phyloP scores from a whole-genome alignment of 2,329 filamentous ascomycete genomes.

The Verticillium dahliae region DNA sequence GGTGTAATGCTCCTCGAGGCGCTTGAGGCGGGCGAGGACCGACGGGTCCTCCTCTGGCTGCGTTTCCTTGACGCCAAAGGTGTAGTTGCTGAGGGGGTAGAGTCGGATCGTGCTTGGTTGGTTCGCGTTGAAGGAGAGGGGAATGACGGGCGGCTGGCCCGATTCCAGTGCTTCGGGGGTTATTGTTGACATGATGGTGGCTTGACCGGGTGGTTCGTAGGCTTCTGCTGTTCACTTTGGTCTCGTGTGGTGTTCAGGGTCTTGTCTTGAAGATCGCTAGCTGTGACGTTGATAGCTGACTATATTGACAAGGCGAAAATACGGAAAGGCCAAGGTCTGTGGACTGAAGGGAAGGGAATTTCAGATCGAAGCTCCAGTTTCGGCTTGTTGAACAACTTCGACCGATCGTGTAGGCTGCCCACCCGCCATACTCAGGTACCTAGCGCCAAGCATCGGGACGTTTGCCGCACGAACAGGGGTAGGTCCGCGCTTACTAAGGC shows the following conservation, averaged over 20 bases:
- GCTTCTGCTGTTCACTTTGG: background rate
- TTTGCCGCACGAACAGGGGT: background rate
- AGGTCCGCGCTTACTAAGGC: background rate
- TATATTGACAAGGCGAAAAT: background rate
- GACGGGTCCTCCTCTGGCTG: slow-evolving; percentile 97
- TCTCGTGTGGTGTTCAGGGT: background rate
- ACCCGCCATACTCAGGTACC: background rate
- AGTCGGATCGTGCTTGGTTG: slow-evolving; percentile 87
- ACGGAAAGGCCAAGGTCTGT: background rate
- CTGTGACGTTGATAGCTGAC: background rate
- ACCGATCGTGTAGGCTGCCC: background rate
- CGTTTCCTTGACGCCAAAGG: slow-evolving; percentile 96
- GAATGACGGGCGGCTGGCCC: slow-evolving; percentile 69
- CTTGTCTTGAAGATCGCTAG: background rate
- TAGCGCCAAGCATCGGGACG: background rate
- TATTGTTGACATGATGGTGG: slow-evolving; percentile 71
- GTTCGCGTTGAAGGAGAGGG: slow-evolving; percentile 78
- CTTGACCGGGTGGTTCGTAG: background rate
- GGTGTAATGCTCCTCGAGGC: slow-evolving; percentile 91
- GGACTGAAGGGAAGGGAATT: background rate
- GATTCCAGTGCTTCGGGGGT: slow-evolving; percentile 71
- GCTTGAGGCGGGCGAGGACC: slow-evolving; percentile 83
- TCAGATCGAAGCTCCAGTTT: background rate
- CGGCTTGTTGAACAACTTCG: background rate
- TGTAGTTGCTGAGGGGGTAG: slow-evolving; percentile 96